Percentiles rank a stretch among this genome's conserved stretches.
phyloP scores from a whole-genome alignment of 176 grass and related monocot species.

The Carex littledalei region DNA sequence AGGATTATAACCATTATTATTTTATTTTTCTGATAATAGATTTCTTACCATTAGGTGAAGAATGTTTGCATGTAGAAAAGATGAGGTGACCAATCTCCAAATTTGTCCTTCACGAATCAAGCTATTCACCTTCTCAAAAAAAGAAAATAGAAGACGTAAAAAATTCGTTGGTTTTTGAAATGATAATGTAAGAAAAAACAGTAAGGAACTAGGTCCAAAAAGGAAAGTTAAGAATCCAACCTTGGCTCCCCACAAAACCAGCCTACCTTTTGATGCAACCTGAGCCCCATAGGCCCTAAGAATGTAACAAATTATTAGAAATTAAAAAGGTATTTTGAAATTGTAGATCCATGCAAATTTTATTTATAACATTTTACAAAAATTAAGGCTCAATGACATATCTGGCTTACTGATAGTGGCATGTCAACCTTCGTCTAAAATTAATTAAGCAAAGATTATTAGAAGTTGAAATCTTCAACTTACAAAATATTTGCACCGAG shows the following conservation, averaged over 20 bases:
- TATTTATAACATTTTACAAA: background rate
- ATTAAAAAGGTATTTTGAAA: background rate
- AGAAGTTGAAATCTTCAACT: conserved; percentile 5
- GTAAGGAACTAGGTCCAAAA: background rate
- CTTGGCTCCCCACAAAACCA: conserved; percentile 91
- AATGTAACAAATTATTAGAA: conserved; percentile 21
- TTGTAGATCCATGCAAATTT: background rate
- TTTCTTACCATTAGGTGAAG: conserved; percentile 59
- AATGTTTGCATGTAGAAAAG: conserved; percentile 74
- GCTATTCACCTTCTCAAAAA: conserved; percentile 64
- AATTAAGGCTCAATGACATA: background rate
- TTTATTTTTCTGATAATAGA: background rate
- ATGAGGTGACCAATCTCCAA: conserved; percentile 88
- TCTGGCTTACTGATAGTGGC: background rate
- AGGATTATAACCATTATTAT: background rate
- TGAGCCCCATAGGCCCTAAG: conserved; percentile 61
- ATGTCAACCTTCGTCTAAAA: background rate
- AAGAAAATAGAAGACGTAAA: background rate
- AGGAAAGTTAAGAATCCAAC: conserved; percentile 34
- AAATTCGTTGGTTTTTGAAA: background rate
- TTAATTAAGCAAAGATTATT: background rate
- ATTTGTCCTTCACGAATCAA: conserved; percentile 76
- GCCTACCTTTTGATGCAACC: conserved; percentile 60
- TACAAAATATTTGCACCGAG: conserved; percentile 64
- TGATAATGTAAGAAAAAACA: background rate